Evolutionary conservation across 2,329 filamentous ascomycete genomes (phyloP).

Genomic region (Xylaria arbuscula): DNA sequence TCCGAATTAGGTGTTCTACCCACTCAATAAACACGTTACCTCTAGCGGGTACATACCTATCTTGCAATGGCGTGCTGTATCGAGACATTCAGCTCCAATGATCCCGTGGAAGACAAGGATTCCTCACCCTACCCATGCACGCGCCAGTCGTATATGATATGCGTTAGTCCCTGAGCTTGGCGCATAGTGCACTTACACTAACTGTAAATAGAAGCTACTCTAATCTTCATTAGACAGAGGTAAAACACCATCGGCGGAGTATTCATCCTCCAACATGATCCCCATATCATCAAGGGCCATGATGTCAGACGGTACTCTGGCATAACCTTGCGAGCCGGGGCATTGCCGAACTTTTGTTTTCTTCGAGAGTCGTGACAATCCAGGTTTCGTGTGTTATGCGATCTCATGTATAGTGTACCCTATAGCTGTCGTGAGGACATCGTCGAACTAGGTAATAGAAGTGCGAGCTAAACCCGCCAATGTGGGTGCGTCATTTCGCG

Average conservation of each 20-base stretch:
- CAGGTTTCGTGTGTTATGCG: not conserved
- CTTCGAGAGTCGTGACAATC: not conserved
- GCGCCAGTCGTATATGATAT: not conserved
- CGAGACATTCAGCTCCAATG: not conserved
- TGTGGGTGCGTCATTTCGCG: constrained; percentile 13
- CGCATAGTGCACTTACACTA: not conserved
- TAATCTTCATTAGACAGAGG: not conserved
- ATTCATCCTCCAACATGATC: not conserved
- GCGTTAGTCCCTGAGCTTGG: not conserved
- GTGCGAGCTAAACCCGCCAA: constrained; percentile 15
- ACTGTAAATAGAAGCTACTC: not conserved
- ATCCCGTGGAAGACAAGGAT: not conserved
- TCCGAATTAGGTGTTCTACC: not conserved
- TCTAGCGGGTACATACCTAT: not conserved
- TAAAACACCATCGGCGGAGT: not conserved
- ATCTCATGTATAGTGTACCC: not conserved
- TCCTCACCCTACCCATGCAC: not conserved
- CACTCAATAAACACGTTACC: not conserved
- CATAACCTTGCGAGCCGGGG: constrained; percentile 6
- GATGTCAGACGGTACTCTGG: constrained; percentile 12
- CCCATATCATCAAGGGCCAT: constrained; percentile 7
- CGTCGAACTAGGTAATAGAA: constrained; percentile 5
- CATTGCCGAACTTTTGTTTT: not conserved
- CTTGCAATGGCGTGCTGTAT: not conserved
- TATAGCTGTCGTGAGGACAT: not conserved